Percentiles rank a stretch among this genome's conserved stretches.
Conservation (phyloP, 2,329 filamentous ascomycete genomes). For the Epichloe coenophiala region DNA sequence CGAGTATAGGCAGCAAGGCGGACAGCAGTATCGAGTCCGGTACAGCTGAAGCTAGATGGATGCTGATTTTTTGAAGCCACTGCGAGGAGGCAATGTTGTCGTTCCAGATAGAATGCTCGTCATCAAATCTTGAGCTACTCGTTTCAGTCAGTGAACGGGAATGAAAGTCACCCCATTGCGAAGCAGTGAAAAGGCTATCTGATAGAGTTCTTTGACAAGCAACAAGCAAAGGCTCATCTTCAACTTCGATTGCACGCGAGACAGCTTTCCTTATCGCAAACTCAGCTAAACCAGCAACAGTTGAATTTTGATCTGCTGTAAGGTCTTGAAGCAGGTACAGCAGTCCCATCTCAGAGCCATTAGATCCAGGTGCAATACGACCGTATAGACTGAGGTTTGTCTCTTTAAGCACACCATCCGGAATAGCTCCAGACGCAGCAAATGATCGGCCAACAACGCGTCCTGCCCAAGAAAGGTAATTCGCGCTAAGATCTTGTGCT, state of each 20-base stretch:
- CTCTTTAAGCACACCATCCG: conserved; percentile 45
- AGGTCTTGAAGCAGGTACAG: conserved; percentile 48
- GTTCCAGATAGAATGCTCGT: conserved; percentile 17
- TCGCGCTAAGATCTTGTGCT: conserved; percentile 45
- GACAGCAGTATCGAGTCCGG: conserved; percentile 54
- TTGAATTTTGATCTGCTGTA: conserved; percentile 42
- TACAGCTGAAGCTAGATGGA: conserved; percentile 46
- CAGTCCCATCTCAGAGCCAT: conserved; percentile 49
- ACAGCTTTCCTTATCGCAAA: conserved; percentile 43
- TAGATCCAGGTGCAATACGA: conserved; percentile 31
- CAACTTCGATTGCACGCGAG: conserved; percentile 34
- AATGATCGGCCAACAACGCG: conserved; percentile 75
- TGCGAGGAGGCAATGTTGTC: conserved; percentile 27
- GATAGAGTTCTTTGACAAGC: conserved; percentile 39
- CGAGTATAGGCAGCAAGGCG: conserved; percentile 52
- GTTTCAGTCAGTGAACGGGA: conserved; percentile 39
- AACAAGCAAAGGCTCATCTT: conserved; percentile 33
- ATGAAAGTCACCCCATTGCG: conserved; percentile 42
- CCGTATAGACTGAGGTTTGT: conserved; percentile 39
- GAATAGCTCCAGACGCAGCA: conserved; percentile 57
- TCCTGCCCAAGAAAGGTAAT: conserved; percentile 76
- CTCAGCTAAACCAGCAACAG: conserved; percentile 46
- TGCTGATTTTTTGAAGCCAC: conserved; percentile 52
- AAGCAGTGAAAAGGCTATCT: conserved; percentile 37
- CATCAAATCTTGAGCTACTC: not conserved